A percentile compares a stretch with the other conserved stretches of the same genome.
These are phyloP conservation scores for Hymenoscyphus albidus DNA, from an alignment of 2,329 filamentous ascomycete species.

Conservation along the genomic window DNA sequence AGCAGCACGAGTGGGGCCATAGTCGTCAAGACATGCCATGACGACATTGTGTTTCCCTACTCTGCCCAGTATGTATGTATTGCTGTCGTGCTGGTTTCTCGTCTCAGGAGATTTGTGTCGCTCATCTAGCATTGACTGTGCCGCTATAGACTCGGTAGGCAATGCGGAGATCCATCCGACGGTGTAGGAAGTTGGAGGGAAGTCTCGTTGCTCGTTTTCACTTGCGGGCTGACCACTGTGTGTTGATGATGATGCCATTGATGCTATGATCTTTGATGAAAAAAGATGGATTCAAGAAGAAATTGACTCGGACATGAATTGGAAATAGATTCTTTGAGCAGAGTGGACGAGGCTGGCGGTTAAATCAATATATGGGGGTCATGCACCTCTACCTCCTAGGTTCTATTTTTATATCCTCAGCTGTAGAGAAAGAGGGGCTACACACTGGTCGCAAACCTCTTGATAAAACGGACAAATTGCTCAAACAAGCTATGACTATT, in stretches of 20 bases:
- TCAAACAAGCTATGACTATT: too few species aligned
- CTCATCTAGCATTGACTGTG: conserved; percentile 14
- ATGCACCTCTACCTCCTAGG: too few species aligned
- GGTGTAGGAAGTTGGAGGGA: conserved; percentile 18
- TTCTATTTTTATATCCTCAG: too few species aligned
- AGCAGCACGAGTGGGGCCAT: conserved; percentile 17
- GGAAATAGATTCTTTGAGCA: too few species aligned
- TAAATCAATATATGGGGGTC: too few species aligned
- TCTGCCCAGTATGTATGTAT: conserved; percentile 17
- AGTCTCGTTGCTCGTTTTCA: neutral
- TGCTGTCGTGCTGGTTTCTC: conserved; percentile 6
- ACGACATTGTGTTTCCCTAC: conserved; percentile 19
- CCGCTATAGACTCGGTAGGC: conserved; percentile 25
- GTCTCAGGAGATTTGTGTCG: conserved; percentile 7
- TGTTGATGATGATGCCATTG: neutral
- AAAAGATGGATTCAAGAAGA: neutral
- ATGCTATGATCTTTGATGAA: neutral
- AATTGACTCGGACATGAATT: neutral
- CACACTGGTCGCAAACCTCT: too few species aligned
- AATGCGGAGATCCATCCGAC: conserved; percentile 32
- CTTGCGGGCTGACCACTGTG: neutral
- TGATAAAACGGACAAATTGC: too few species aligned
- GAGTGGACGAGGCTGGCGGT: too few species aligned
- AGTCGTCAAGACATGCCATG: conserved; percentile 17
- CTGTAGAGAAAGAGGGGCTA: too few species aligned